Percentiles rank a stretch among this genome's conserved stretches.
Conservation (phyloP, 2,329 filamentous ascomycete genomes). For the Fusarium ramigenum region DNA sequence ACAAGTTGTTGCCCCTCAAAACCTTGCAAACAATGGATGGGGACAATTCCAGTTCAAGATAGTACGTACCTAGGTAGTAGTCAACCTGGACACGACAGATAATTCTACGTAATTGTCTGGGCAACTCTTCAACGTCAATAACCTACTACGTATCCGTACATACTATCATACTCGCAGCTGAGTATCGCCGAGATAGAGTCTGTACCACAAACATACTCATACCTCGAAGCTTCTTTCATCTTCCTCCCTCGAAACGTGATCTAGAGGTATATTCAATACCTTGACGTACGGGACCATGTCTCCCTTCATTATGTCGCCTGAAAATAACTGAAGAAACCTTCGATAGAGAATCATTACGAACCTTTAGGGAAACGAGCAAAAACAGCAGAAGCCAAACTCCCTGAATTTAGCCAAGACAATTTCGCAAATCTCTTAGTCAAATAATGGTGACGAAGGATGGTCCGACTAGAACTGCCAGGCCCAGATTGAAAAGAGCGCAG, state of each 20-base stretch:
- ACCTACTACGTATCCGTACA: neutral
- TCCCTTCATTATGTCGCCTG: neutral
- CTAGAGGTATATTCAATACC: neutral
- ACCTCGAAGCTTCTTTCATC: neutral
- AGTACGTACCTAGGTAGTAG: neutral
- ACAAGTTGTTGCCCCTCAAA: neutral
- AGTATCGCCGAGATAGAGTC: neutral
- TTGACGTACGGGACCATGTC: neutral
- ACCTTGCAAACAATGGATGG: neutral
- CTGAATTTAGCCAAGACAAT: slow-evolving; percentile 22
- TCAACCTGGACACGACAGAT: neutral
- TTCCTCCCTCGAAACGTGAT: neutral
- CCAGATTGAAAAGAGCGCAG: slow-evolving; percentile 7
- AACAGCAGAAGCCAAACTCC: slow-evolving; percentile 26
- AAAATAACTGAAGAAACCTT: no score
- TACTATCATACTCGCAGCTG: neutral
- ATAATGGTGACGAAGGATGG: slow-evolving; percentile 16
- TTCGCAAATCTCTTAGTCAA: slow-evolving; percentile 5
- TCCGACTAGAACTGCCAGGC: slow-evolving; percentile 4
- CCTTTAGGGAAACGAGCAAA: neutral
- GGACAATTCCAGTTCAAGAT: neutral
- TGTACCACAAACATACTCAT: neutral
- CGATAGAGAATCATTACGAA: neutral
- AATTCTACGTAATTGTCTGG: neutral
- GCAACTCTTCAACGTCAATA: neutral